These are phyloP conservation scores for Microsporum ferrugineum DNA, from an alignment of 2,329 filamentous ascomycete genomes.

Conservation along the genomic window DNA sequence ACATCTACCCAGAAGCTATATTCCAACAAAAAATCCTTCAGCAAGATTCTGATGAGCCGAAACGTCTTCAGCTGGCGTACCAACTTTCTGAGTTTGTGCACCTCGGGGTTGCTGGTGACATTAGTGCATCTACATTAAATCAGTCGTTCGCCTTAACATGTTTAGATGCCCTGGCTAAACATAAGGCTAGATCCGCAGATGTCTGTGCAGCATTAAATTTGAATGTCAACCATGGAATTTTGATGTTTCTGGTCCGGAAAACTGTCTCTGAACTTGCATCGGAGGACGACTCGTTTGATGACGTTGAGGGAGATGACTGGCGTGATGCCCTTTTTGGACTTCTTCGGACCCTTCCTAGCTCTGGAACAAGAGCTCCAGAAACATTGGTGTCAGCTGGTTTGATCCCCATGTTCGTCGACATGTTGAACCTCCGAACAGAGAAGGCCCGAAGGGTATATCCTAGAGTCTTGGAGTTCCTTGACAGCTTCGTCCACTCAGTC, in stretches of 20 bases:
- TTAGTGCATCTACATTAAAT: slow-evolving; percentile 58
- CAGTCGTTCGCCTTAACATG: slow-evolving; percentile 73
- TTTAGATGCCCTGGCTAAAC: slow-evolving; percentile 74
- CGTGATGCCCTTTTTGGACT: slow-evolving; percentile 81
- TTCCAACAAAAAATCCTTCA: slow-evolving; percentile 79
- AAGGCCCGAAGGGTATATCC: slow-evolving; percentile 76
- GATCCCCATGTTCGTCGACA: slow-evolving; percentile 80
- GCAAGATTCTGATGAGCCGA: slow-evolving; percentile 79
- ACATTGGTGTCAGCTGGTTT: slow-evolving; percentile 82
- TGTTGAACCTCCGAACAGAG: slow-evolving; percentile 68
- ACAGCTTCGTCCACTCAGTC: slow-evolving; percentile 75
- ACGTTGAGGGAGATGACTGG: slow-evolving; percentile 72
- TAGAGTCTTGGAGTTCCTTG: slow-evolving; percentile 74
- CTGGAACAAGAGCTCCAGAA: slow-evolving; percentile 60
- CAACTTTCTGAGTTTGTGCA: slow-evolving; percentile 88
- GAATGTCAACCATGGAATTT: slow-evolving; percentile 88
- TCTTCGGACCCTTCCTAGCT: slow-evolving; percentile 64
- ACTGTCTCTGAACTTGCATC: slow-evolving; percentile 69
- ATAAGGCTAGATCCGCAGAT: slow-evolving; percentile 64
- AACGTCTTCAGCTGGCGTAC: slow-evolving; percentile 77
- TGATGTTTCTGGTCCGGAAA: slow-evolving; percentile 87
- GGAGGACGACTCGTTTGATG: slow-evolving; percentile 46
- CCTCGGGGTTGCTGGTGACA: slow-evolving; percentile 58
- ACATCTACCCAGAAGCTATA: slow-evolving; percentile 70
- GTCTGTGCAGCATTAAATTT: slow-evolving; percentile 85